These are phyloP conservation scores for Globisporangium parvum DNA, from an alignment of 352 stramenopile genomes.

Conservation along the genomic window DNA sequence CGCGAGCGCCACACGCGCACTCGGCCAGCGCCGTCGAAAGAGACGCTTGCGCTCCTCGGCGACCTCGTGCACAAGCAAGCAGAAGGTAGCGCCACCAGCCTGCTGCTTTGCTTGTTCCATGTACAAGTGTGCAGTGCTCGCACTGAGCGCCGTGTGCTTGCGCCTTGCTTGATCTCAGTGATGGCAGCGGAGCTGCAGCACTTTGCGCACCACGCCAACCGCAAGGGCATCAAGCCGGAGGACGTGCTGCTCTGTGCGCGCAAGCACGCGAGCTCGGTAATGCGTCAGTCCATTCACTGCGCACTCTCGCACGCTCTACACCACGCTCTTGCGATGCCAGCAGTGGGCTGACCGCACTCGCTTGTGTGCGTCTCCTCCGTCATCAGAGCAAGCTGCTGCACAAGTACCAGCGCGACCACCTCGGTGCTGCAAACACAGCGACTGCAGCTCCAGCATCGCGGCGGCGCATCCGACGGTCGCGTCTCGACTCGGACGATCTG, in stretches of 20 bases:
- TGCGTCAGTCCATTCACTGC: no score
- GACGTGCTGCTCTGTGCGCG: conserved; percentile 59
- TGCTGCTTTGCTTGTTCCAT: neutral
- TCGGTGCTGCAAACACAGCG: conserved; percentile 8
- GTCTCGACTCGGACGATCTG: conserved; percentile 15
- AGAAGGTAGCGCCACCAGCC: conserved; percentile 28
- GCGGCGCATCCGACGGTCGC: conserved; percentile 7
- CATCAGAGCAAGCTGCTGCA: conserved; percentile 41
- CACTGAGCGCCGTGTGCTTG: neutral
- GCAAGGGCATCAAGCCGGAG: conserved; percentile 69
- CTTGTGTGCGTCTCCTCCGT: neutral
- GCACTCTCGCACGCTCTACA: no score
- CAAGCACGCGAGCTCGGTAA: conserved; percentile 55
- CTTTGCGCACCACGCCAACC: conserved; percentile 63
- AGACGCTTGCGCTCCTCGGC: conserved; percentile 53
- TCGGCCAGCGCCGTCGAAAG: conserved; percentile 49
- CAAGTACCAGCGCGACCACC: conserved; percentile 52
- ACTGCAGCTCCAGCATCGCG: conserved; percentile 16
- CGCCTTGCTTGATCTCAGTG: conserved; percentile 20
- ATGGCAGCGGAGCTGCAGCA: conserved; percentile 72
- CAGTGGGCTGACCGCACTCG: neutral
- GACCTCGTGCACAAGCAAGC: conserved; percentile 60
- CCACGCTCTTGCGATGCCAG: neutral
- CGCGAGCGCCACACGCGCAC: conserved; percentile 29
- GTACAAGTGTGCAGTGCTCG: no score